phyloP scores from a whole-genome alignment of 2,329 filamentous ascomycete genomes.

The Penicillium hordei region DNA sequence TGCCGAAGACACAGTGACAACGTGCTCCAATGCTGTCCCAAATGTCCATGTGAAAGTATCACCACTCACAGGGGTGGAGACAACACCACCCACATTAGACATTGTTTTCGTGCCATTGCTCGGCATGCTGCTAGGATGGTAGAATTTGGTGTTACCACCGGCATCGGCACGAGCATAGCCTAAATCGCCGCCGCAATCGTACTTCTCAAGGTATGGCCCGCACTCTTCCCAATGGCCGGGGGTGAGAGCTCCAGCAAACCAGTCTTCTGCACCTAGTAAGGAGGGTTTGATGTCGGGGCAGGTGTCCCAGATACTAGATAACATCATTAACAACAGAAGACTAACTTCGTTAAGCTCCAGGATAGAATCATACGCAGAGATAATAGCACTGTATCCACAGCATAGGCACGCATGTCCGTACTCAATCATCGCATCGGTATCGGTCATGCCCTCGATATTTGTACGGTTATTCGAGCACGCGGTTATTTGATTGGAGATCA shows the following conservation, averaged over 20 bases:
- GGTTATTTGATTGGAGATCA: conserved; percentile 1
- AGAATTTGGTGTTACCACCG: conserved; percentile 12
- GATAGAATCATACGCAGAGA: conserved; percentile 13
- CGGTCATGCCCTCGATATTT: conserved; percentile 2
- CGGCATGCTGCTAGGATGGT: conserved; percentile 9
- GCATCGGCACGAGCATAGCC: conserved; percentile 13
- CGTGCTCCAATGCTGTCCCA: background rate
- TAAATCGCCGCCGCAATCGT: conserved; percentile 17
- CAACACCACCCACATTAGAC: conserved; percentile 9
- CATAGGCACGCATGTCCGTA: conserved; percentile 16
- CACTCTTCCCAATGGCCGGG: conserved; percentile 15
- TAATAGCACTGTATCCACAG: conserved; percentile 16
- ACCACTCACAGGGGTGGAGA: conserved; percentile 18
- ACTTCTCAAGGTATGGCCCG: conserved; percentile 9
- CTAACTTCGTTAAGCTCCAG: background rate
- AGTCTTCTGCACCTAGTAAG: conserved; percentile 6
- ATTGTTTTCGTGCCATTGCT: conserved; percentile 18
- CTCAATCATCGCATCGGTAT: background rate
- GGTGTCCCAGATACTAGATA: conserved; percentile 12
- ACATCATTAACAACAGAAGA: background rate
- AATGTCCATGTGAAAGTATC: conserved; percentile 18
- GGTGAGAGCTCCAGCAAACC: background rate
- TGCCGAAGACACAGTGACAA: conserved; percentile 11
- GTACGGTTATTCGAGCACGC: conserved; percentile 13
- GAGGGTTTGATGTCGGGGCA: conserved; percentile 19